Conservation (phyloP, 495 filamentous ascomycete species). For the Viridothelium virens region DNA sequence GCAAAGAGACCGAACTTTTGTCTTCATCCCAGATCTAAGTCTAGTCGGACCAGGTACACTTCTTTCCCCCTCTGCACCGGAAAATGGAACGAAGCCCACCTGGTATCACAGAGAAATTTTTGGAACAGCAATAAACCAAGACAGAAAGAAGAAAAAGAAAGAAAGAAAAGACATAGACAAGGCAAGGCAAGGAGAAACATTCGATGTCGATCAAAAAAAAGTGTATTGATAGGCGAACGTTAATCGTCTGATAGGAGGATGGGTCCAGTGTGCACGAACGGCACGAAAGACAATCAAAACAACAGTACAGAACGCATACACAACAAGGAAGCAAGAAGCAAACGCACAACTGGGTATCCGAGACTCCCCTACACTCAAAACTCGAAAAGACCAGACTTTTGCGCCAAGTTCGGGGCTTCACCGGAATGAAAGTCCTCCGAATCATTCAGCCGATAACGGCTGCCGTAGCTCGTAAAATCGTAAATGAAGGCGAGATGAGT, state of each 20-base stretch:
- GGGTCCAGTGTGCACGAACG: too few relatives aligned
- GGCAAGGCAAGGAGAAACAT: not conserved
- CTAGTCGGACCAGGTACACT: not conserved
- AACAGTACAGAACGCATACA: not conserved
- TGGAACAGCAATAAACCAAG: too few relatives aligned
- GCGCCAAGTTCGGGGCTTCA: not conserved
- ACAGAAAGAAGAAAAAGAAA: not conserved
- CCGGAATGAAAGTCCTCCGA: not conserved
- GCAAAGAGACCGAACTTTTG: not conserved
- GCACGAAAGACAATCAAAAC: not conserved
- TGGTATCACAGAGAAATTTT: not conserved
- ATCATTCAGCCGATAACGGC: not conserved
- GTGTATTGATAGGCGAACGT: not conserved
- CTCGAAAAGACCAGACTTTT: not conserved
- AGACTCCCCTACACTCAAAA: not conserved
- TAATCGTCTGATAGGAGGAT: not conserved
- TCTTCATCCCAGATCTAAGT: conserved; percentile 12
- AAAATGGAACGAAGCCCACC: not conserved
- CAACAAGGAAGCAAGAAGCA: not conserved
- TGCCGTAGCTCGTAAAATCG: conserved; percentile 2
- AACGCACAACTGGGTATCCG: conserved; percentile 7
- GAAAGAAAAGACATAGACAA: not conserved
- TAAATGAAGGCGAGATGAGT: not conserved
- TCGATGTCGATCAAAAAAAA: not conserved
- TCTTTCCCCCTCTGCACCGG: not conserved